Conservation (phyloP, 1,284 basidiomycete species). For the Ceratobasidium sp. region DNA sequence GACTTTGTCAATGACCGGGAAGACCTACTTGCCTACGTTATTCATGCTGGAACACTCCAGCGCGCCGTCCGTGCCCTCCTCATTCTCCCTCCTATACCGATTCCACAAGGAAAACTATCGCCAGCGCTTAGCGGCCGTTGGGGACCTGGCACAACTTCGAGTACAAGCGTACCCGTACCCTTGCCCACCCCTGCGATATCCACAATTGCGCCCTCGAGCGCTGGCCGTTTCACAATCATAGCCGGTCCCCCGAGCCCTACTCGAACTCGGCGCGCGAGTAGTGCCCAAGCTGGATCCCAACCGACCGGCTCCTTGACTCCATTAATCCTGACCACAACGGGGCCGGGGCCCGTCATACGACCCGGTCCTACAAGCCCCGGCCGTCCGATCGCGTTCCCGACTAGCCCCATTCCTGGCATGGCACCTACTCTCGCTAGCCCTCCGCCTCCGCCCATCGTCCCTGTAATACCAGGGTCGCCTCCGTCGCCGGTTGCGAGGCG, state of each 20-base stretch:
- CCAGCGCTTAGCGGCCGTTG: slow-evolving; percentile 17
- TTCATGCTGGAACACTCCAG: slow-evolving; percentile 22
- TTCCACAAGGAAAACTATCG: slow-evolving; percentile 2
- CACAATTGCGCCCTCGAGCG: neutral
- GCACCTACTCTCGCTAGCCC: neutral
- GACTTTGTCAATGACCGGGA: slow-evolving; percentile 31
- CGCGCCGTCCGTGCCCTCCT: slow-evolving; percentile 11
- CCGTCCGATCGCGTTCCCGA: neutral
- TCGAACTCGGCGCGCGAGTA: neutral
- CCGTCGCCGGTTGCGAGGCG: neutral
- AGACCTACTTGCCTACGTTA: slow-evolving; percentile 1
- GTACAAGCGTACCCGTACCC: neutral
- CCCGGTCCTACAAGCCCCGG: neutral
- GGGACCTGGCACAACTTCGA: slow-evolving; percentile 10
- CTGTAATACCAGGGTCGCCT: neutral
- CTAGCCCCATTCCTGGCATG: slow-evolving; percentile 10
- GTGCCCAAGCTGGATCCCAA: neutral
- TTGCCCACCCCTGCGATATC: neutral
- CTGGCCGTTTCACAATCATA: too few species aligned
- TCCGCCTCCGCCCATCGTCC: neutral
- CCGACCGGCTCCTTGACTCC: neutral
- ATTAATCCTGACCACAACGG: too few species aligned
- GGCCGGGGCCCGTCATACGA: too few species aligned
- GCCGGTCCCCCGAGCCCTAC: neutral
- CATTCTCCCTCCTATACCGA: slow-evolving; percentile 12